Base-by-base conservation (phyloP, 2,329 filamentous ascomycete species). In the Pseudogymnoascus sp. region DNA sequence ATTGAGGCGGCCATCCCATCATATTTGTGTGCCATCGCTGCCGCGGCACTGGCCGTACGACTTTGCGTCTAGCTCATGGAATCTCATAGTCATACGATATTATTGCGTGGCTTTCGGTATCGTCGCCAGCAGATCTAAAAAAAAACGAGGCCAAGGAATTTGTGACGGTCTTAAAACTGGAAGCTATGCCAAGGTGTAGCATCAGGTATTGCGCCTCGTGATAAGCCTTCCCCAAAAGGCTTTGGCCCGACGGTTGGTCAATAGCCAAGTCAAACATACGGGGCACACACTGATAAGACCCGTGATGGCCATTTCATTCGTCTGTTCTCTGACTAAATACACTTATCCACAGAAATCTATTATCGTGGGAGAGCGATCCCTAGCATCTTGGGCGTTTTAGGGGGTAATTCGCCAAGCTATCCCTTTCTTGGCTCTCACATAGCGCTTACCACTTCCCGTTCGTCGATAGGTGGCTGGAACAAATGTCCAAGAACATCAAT, bases 91-190 rank as follows among this genome's bases (percentile, higher is more conserved):
- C n/a, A 56, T 53, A 31, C 28, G 28, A 56, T 28, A 56, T 5
- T 56, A 56, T 21, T 34, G 49, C n/a, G 28, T 18, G 49, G 49
- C n/a, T 56, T 18, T 56, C 11, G 28, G 6, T 12, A 36, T 36
- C 28, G 9, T 21, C 28, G 49, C 23, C 28, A 34, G 28, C n/a
- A 34, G 49, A 56, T 56, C 49, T 56, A 56, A 9, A 34, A 56
- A 56, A 56, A 56, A 56, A 49, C 34, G 49, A 56, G 28, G 49
- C 49, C 49, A 56, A 56, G 49, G 28, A 56, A 56, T 56, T 56
- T 21, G 49, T 56, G 49, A 56, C 49, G 28, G 28, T 56, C 28
- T 34, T 56, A 21, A 56, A 56, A 56, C 49, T 6, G 11, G n/a
- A 56, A 34, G 28, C 16, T 56, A 18, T 56, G 49, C 49, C 49